Conservation (phyloP, 2,329 filamentous ascomycete genomes). For the Aspergillus intermedius region DNA sequence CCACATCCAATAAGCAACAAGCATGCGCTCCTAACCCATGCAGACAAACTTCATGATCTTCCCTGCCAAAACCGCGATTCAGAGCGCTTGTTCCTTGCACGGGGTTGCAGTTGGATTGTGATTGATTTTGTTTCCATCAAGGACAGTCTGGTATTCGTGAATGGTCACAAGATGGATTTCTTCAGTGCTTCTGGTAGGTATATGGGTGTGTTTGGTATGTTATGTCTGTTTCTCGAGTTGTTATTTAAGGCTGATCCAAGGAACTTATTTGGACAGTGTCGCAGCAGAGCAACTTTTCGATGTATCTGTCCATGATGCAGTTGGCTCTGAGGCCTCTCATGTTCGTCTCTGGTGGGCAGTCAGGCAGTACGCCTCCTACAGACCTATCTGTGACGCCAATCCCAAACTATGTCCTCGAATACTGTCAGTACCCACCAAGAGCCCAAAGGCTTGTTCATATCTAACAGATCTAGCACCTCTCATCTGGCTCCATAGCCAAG, state of each 20-base stretch:
- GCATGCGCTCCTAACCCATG: background rate
- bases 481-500: conserved; percentile 45
- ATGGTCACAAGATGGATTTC: too few relatives aligned
- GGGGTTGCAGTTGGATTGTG: background rate
- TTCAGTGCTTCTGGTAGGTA: too few relatives aligned
- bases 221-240: too few relatives aligned
- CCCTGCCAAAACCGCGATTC: background rate
- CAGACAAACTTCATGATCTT: background rate
- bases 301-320: too few relatives aligned
- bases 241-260: too few relatives aligned
- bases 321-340: background rate
- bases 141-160: too few relatives aligned
- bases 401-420: conserved; percentile 40
- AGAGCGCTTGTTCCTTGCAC: background rate
- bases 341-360: background rate
- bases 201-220: too few relatives aligned
- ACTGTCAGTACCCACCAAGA: conserved; percentile 29
- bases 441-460: background rate
- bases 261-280: too few relatives aligned
- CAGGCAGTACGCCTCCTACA: background rate
- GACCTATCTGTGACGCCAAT: conserved; percentile 20
- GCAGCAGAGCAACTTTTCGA: too few relatives aligned
- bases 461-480: conserved; percentile 39
- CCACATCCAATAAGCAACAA: too few relatives aligned
- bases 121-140: too few relatives aligned